Evolutionary conservation across 495 filamentous ascomycete species (phyloP), one percentile per base, ranked within the genome.

Genomic region (Neurospora terricola): DNA sequence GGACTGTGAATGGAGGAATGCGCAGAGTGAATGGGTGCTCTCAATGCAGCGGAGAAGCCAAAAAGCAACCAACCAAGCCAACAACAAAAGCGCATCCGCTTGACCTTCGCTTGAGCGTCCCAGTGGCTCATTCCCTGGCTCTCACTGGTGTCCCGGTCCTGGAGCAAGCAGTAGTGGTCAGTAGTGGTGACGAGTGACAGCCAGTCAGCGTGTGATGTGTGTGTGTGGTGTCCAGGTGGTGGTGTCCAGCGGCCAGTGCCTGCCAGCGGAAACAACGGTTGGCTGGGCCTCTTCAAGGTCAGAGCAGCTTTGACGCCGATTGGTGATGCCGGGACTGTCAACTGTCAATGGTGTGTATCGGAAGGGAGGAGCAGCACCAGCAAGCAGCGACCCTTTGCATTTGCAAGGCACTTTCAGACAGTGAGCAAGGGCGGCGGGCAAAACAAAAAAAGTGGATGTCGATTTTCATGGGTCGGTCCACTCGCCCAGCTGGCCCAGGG

Each of bases 141-240:
- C 30, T 66, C 7, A 9, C 14, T 30, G 27, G 27, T 30, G 54
- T 30, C 54, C 54, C 23, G 54, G 54, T 62, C 54, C 54, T 62
- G 43, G 43, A 27, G 54, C 54, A 62, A 30, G 54, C 54, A 75
- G 74, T 73, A 59, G 71, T 72, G 70, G 69, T 75, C 72, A 73
- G 74, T 75, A 66, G 69, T 78, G 76, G 74, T 68, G 69, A 73
- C 71, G 69, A 70, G 73, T 74, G 78, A 75, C n/a, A n/a, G n/a
- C 76, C 77, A 82, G 76, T 79, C 75, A 77, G 76, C 77, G 72
- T 54, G 77, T 76, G 78, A 81, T 80, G 81, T 81, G 78, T 73
- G 72, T 75, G 42, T 38, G 72, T 74, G 70, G 62, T 74, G 70
- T 77, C 73, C 71, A 70, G 72, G 70, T 72, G 48, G n/a, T n/a